Evolutionary conservation across 2,329 filamentous ascomycete species (phyloP).

Genomic region (Rhytidhysteron rufulum): DNA sequence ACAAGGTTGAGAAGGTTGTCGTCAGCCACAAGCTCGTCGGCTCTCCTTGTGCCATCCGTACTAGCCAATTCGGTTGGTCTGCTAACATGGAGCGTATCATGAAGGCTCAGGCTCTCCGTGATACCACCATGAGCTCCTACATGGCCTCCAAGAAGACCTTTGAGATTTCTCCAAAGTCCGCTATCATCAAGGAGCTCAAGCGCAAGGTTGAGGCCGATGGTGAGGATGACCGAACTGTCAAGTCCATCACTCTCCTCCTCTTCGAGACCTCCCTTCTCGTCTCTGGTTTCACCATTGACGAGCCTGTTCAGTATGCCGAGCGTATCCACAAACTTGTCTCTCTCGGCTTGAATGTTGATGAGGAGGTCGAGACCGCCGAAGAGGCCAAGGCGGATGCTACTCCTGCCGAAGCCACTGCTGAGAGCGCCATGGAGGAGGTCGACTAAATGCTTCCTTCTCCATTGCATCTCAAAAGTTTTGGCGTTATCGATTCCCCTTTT

Average conservation of each 20-base stretch:
- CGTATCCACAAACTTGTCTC: constrained; percentile 99
- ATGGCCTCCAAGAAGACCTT: constrained; percentile 99
- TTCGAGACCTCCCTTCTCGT: constrained; percentile 99
- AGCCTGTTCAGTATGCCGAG: constrained; percentile 96
- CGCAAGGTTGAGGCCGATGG: constrained; percentile 97
- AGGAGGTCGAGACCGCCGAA: constrained; percentile 71
- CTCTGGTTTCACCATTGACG: constrained; percentile 98
- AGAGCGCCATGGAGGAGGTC: constrained; percentile 99
- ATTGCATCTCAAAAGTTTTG: constrained; percentile 35
- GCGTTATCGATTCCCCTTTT: constrained; percentile 34
- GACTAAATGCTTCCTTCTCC: constrained; percentile 60
- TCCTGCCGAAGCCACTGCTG: constrained; percentile 63
- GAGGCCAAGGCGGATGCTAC: constrained; percentile 58
- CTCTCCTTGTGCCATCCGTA: constrained; percentile 96
- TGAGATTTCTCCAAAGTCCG: constrained; percentile 98
- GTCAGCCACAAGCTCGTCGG: constrained; percentile 96
- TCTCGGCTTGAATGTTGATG: constrained; percentile 94
- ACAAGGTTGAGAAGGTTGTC: constrained; percentile 99
- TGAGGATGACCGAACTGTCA: constrained; percentile 98
- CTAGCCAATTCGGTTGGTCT: constrained; percentile 99
- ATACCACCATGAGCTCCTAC: constrained; percentile 99
- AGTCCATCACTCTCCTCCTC: constrained; percentile 96
- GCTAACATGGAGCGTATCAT: constrained; percentile 99
- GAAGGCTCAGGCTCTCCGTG: constrained; percentile 99
- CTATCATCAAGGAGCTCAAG: constrained; percentile 99